Base-by-base conservation (phyloP, 805 yeast genomes). In the Cyberlindnera meyerae region DNA sequence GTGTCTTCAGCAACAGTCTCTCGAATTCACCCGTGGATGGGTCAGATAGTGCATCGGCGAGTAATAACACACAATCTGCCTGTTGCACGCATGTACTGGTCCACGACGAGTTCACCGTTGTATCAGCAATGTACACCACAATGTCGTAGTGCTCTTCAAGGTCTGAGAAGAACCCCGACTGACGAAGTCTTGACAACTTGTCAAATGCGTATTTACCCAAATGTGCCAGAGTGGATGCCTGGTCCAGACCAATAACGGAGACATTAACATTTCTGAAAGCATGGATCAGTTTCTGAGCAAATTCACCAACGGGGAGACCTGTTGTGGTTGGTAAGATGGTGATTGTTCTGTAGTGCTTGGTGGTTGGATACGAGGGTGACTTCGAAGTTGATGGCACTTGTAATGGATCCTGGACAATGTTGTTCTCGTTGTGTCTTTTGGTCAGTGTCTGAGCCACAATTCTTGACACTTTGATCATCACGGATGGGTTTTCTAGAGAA, bases 191-290 rank as follows among this genome's bases (percentile, higher is more conserved):
- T 0, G 96, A 85, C 31, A 93, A 67, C 48, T 79, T 87, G 58
- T 87, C 95, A 66, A 93, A 93, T 0, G 97, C 97, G 60, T 89
- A 86, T 36, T 86, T 73, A 1, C 98, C 98, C 43, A 90, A 63
- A 55, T 85, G 89, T 4, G 74, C 71, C 39, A 90, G 64, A 0
- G 89, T 78, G 0, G 89, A 73, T 0, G 94, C 79, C 54, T 88
- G 95, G 48, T 88, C 86, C n/a, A 90, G 65, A 2, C 86, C 76
- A 36, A 83, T 78, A 3, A 86, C 93, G 2, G 79, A 67, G 25
- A 82, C 70, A 2, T 88, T 89, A 30, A 84, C 81, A 25, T 71
- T 71, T 49, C 77, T 73, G 45, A 89, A 75, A 0, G 96, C 85
- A n/a, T 66, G 63, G 1, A 80, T 76, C 32, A 90, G 66, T 38